phyloP scores from a whole-genome alignment of 345 rosid genomes.

The Brassica carinata region DNA sequence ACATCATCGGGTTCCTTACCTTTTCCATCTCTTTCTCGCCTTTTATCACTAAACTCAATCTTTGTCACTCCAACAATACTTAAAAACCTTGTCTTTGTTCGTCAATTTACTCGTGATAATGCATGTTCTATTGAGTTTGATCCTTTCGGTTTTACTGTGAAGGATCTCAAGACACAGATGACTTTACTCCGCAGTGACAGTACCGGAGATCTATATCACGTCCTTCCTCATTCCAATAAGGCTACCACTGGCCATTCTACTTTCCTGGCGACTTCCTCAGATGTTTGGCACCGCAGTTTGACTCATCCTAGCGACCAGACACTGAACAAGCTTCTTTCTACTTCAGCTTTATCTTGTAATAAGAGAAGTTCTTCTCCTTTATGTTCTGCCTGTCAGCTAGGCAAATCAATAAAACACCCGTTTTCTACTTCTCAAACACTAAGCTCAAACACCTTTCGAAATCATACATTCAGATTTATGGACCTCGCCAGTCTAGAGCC shows the following conservation, averaged over 20 bases:
- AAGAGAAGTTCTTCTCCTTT: background rate
- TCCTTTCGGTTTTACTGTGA: background rate
- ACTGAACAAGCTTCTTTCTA: no score
- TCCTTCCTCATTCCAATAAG: background rate
- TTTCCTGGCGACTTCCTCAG: no score
- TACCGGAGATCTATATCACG: background rate
- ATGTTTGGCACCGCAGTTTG: background rate
- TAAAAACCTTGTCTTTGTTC: background rate
- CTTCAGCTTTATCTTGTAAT: background rate
- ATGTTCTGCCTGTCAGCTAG: background rate
- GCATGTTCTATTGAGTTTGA: background rate
- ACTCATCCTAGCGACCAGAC: background rate
- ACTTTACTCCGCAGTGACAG: background rate
- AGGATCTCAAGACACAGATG: background rate
- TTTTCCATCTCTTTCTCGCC: background rate
- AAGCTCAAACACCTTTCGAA: no score
- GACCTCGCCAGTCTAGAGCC: background rate
- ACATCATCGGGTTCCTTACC: background rate
- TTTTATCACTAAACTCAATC: no score
- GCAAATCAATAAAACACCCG: background rate
- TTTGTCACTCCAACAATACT: background rate
- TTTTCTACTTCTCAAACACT: background rate
- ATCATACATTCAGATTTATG: background rate
- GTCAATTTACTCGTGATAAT: background rate
- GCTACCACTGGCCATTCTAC: background rate